Conservation (phyloP, 2,329 filamentous ascomycete genomes). For the Talaromyces sp. region DNA sequence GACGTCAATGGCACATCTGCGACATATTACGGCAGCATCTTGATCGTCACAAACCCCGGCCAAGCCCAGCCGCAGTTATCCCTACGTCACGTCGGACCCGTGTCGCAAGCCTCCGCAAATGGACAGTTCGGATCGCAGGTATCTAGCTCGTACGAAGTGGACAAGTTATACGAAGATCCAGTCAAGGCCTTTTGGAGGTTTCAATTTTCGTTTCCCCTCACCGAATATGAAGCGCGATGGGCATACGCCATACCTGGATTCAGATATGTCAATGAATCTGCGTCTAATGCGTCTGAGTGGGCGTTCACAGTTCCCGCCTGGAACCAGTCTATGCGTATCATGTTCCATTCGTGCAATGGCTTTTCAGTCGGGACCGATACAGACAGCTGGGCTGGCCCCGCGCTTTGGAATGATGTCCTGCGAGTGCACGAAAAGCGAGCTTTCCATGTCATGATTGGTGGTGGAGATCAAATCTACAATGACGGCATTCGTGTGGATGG, state of each 20-base stretch:
- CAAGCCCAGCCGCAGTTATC: slow-evolving; percentile 60
- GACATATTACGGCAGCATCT: slow-evolving; percentile 77
- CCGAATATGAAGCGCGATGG: slow-evolving; percentile 70
- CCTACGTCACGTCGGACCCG: slow-evolving; percentile 35
- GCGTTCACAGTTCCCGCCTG: slow-evolving; percentile 57
- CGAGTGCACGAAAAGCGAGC: slow-evolving; percentile 58
- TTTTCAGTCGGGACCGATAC: slow-evolving; percentile 65
- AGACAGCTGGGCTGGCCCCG: slow-evolving; percentile 59
- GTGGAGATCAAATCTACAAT: slow-evolving; percentile 81
- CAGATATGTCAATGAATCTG: slow-evolving; percentile 56
- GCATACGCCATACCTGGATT: slow-evolving; percentile 71
- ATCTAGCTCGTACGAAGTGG: slow-evolving; percentile 39
- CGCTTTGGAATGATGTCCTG: slow-evolving; percentile 63
- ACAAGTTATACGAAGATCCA: slow-evolving; percentile 60
- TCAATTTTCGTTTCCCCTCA: slow-evolving; percentile 61
- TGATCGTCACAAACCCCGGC: slow-evolving; percentile 75
- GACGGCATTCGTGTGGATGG: slow-evolving; percentile 79
- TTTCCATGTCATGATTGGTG: slow-evolving; percentile 74
- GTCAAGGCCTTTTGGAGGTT: slow-evolving; percentile 60
- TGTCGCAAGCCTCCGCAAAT: slow-evolving; percentile 23
- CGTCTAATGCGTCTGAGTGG: slow-evolving; percentile 49
- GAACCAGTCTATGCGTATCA: slow-evolving; percentile 64
- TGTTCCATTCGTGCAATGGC: slow-evolving; percentile 68
- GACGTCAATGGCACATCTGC: slow-evolving; percentile 30
- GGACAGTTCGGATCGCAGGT: slow-evolving; percentile 15